Percentiles rank a stretch among this genome's conserved stretches.
These are phyloP conservation scores for Mucor racemosus DNA, from an alignment of 371 early-diverging fungal genomes.

Conservation along the genomic window DNA sequence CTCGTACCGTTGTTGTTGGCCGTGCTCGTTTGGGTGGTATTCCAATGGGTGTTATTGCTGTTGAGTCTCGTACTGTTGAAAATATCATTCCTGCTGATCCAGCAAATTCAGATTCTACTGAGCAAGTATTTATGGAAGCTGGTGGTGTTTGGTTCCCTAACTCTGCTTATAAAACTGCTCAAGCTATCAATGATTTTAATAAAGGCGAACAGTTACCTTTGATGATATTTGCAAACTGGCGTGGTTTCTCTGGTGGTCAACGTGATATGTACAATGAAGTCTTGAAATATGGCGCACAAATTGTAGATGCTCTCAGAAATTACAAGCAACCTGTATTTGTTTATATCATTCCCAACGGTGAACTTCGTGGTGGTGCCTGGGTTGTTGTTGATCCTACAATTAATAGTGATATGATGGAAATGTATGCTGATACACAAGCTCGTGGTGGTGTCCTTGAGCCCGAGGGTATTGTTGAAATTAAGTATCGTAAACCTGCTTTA, in stretches of 20 bases:
- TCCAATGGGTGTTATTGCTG: conserved; percentile 96
- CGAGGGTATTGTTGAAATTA: conserved; percentile 98
- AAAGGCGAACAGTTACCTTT: conserved; percentile 97
- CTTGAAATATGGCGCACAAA: conserved; percentile 96
- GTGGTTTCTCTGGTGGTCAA: conserved; percentile 99
- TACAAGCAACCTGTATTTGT: conserved; percentile 98
- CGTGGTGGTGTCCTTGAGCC: conserved; percentile 98
- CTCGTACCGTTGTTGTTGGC: conserved; percentile 81
- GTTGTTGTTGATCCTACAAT: conserved; percentile 99
- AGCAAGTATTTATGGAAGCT: conserved; percentile 90
- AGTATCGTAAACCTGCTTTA: conserved; percentile 94
- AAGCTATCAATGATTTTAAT: conserved; percentile 98
- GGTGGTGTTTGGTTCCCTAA: conserved; percentile 99
- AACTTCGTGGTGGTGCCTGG: conserved; percentile 99
- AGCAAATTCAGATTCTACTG: conserved; percentile 86
- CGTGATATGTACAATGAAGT: conserved; percentile 98
- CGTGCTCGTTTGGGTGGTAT: conserved; percentile 96
- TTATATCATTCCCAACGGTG: conserved; percentile 95
- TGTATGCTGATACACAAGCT: conserved; percentile 93
- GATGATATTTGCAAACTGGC: conserved; percentile 99
- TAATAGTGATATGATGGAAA: conserved; percentile 97
- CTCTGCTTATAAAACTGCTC: conserved; percentile 98
- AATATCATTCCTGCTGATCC: conserved; percentile 95
- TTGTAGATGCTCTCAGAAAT: conserved; percentile 93
- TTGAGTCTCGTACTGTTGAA: conserved; percentile 94